phyloP scores from a whole-genome alignment of 805 yeast species.

The Candida tallmaniae region DNA sequence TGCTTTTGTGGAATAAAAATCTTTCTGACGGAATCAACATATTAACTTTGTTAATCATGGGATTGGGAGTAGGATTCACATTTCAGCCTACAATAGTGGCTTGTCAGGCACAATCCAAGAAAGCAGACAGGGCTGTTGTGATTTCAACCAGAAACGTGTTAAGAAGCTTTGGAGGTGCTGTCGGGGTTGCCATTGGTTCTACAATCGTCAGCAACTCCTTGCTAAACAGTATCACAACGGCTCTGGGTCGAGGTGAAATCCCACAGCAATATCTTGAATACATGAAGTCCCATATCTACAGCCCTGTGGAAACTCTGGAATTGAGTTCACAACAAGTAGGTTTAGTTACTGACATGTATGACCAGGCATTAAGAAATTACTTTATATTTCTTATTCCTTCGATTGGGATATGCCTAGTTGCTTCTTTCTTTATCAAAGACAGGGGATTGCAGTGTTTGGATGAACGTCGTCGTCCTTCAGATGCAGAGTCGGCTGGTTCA shows the following conservation, averaged over 20 bases:
- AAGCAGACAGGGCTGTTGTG: constrained; percentile 54
- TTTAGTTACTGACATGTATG: constrained; percentile 25
- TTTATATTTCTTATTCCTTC: constrained; percentile 34
- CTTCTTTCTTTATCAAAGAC: constrained; percentile 28
- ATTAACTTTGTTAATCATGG: constrained; percentile 15
- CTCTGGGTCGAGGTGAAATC: constrained; percentile 2
- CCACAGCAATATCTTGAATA: constrained; percentile 16
- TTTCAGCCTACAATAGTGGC: constrained; percentile 58
- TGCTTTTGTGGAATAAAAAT: constrained; percentile 26
- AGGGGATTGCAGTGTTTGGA: constrained; percentile 36
- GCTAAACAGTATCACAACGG: constrained; percentile 16
- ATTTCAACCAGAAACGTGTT: constrained; percentile 53
- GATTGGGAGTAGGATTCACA: constrained; percentile 45
- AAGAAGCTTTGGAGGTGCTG: constrained; percentile 59
- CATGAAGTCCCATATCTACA: constrained; percentile 21
- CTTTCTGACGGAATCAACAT: constrained; percentile 30
- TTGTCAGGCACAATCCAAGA: constrained; percentile 48
- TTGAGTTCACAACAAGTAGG: constrained; percentile 16
- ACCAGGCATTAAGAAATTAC: constrained; percentile 26
- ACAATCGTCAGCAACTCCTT: constrained; percentile 34
- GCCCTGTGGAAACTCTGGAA: constrained; percentile 18
- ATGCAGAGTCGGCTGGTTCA: constrained; percentile 4
- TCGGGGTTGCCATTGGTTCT: constrained; percentile 49
- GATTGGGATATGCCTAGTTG: constrained; percentile 27
- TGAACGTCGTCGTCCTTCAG: no score